These are phyloP conservation scores for Fusarium nematophilum DNA, from an alignment of 2,329 filamentous ascomycete genomes.

Conservation along the genomic window DNA sequence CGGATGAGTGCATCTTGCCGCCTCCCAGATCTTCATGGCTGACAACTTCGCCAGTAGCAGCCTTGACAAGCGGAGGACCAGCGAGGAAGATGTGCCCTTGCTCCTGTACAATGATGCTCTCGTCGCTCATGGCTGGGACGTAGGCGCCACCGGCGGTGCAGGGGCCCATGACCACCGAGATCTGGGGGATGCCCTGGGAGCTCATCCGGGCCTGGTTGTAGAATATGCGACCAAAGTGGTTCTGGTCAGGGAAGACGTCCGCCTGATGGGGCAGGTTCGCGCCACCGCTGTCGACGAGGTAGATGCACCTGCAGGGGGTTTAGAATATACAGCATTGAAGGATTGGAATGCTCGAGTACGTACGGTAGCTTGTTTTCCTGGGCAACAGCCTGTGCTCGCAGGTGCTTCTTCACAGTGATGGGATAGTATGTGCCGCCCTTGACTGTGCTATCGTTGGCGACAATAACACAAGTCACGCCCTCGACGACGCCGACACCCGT, in stretches of 20 bases:
- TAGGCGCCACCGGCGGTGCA: conserved; percentile 97
- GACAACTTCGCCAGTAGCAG: conserved; percentile 92
- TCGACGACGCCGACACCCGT: conserved; percentile 92
- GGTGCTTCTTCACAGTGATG: conserved; percentile 97
- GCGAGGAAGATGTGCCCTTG: conserved; percentile 99
- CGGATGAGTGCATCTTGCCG: conserved; percentile 87
- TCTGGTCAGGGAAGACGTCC: conserved; percentile 93
- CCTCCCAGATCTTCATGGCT: conserved; percentile 92
- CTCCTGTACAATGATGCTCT: conserved; percentile 94
- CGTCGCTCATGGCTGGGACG: conserved; percentile 96
- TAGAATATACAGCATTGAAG: conserved; percentile 1
- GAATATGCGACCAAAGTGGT: conserved; percentile 97
- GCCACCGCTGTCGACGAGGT: conserved; percentile 94
- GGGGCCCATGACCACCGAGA: conserved; percentile 95
- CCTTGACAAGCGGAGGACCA: conserved; percentile 93
- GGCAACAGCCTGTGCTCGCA: conserved; percentile 90
- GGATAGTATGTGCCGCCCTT: conserved; percentile 98
- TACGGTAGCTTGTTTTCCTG: conserved; percentile 83
- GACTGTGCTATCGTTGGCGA: conserved; percentile 96
- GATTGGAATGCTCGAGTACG: conserved; percentile 40
- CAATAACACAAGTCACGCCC: conserved; percentile 91
- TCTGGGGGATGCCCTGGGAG: conserved; percentile 86
- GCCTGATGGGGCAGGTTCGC: conserved; percentile 96
- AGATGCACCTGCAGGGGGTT: conserved; percentile 74
- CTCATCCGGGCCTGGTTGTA: conserved; percentile 98